Evolutionary conservation across 1,284 basidiomycete genomes (phyloP).

Genomic region (Vanrija humicola): DNA sequence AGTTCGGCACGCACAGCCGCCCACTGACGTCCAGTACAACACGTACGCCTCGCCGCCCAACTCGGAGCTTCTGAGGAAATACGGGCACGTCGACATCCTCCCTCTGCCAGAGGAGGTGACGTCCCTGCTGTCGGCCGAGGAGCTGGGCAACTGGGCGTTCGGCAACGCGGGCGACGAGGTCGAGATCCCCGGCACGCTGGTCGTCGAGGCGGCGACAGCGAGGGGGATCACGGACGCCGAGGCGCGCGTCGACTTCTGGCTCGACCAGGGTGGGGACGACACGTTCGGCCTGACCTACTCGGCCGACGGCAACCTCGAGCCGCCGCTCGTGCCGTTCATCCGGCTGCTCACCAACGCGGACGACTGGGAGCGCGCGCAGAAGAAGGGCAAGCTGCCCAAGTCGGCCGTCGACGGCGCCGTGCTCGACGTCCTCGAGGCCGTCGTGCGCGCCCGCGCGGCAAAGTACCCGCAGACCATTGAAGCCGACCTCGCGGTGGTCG

Average conservation of each 20-base stretch:
- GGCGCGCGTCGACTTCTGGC: constrained; percentile 79
- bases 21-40: constrained; percentile 64
- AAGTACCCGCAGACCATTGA: constrained; percentile 12
- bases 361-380: constrained; percentile 63
- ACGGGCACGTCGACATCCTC: constrained; percentile 85
- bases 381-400: constrained; percentile 75
- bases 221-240: constrained; percentile 18
- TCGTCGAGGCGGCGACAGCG: constrained; percentile 56
- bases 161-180: constrained; percentile 85
- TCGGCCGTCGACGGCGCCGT: constrained; percentile 57
- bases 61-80: constrained; percentile 86
- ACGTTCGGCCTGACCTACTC: constrained; percentile 62
- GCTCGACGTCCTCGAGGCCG: constrained; percentile 51
- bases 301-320: constrained; percentile 29
- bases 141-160: constrained; percentile 29
- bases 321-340: constrained; percentile 65
- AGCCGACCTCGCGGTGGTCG: constrained; percentile 39
- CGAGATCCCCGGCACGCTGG: constrained; percentile 75
- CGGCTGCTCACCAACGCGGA: constrained; percentile 62
- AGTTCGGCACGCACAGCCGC: constrained; percentile 27
- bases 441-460: constrained; percentile 45
- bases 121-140: constrained; percentile 13
- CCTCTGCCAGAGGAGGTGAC: constrained; percentile 51
- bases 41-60: constrained; percentile 95
- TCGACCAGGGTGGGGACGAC: constrained; percentile 84